Percentiles rank a stretch among this genome's conserved stretches.
Conservation (phyloP, 345 rosid species). For the Geranium rotundifolium region DNA sequence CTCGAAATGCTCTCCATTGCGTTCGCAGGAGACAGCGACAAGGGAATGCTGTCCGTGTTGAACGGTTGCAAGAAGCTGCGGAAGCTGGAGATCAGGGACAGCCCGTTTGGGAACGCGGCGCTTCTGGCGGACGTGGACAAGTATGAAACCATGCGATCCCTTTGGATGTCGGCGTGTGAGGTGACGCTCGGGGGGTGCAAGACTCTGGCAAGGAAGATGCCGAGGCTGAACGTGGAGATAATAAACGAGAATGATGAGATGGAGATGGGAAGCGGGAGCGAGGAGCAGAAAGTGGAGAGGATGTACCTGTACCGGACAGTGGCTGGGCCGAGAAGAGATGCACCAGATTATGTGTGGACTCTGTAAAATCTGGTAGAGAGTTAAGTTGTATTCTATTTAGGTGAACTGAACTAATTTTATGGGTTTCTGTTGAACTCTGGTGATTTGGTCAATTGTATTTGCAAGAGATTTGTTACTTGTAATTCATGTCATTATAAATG, state of each 20-base stretch:
- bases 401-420: background rate
- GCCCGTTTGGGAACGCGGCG: constrained; percentile 80
- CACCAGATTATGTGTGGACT: constrained; percentile 62
- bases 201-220: constrained; percentile 54
- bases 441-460: too few species aligned
- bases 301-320: constrained; percentile 77
- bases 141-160: constrained; percentile 99
- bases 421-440: background rate
- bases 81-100: constrained; percentile 80
- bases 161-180: constrained; percentile 99
- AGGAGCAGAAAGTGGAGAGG: constrained; percentile 56
- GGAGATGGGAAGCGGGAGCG: constrained; percentile 11
- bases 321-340: constrained; percentile 69
- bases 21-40: constrained; percentile 78
- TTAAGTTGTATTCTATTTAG: background rate
- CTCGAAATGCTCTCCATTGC: constrained; percentile 96
- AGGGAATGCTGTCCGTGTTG: constrained; percentile 75
- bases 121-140: constrained; percentile 70
- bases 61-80: constrained; percentile 84
- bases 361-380: constrained; percentile 21
- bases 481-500: too few species aligned
- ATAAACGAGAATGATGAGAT: constrained; percentile 47
- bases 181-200: constrained; percentile 88
- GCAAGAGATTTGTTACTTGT: background rate
- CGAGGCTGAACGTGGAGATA: constrained; percentile 77